Base-by-base conservation (phyloP, 345 rosid genomes). In the thale cress (Arabidopsis thaliana) region DNA sequence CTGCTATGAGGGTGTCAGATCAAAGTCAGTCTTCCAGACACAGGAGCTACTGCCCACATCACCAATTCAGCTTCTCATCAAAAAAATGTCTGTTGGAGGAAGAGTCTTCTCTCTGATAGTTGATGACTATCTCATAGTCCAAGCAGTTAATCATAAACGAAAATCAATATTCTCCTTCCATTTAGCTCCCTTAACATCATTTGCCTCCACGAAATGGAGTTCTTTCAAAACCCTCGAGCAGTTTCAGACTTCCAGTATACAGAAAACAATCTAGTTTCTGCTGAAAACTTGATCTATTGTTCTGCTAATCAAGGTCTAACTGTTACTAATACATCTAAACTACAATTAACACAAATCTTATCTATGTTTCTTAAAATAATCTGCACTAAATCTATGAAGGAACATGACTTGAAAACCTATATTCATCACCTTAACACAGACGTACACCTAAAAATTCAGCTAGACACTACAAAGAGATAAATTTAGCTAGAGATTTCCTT, bases 341-440 rank as follows among this genome's bases (percentile, higher is more conserved):
- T 68, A 53, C 30, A 67, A 52, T 40, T 6, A n/a, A 25, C 6
- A 25, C 62, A 40, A n/a, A 25, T 28, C 55, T 8, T 38, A 24
- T n/a, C 40, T 28, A 28, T 28, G 2, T 28, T 28, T 28, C 30
- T 28, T 28, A 28, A 2, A 2, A 4, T 2, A 0, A 28, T 28
- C 30, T 28, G 30, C 59, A 25, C 36, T 25, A 9, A 11, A 12
- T 65, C 13, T 13, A 65, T 22, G 12, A 36, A 36, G 59, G 49
- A 48, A 32, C 45, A 49, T 49, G 28, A 34, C 13, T 49, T 36
- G 58, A 11, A 34, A 34, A 25, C 12, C 13, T 33, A 16, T 67
- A 48, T 36, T 36, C 41, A 46, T 53, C 62, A 40, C 5, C 64
- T 53, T 38, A 67, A 53, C 69, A 42, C 64, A 42, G 50, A 28